phyloP scores from a whole-genome alignment of 2,329 filamentous ascomycete species.

The Ampelomyces quisqualis region DNA sequence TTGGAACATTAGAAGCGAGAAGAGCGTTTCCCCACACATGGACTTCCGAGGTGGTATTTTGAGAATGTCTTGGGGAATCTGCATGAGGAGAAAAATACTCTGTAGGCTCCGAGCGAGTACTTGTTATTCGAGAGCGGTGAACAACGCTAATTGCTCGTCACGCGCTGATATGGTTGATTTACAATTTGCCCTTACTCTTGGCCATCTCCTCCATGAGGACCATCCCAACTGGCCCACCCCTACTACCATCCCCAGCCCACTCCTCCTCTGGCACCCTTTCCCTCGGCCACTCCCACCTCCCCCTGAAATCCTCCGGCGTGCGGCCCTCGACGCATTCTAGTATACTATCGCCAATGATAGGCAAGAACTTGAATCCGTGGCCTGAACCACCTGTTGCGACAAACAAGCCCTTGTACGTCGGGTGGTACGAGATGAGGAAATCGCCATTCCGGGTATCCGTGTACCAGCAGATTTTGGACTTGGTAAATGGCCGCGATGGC shows the following conservation, averaged over 20 bases:
- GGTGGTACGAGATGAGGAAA: conserved; percentile 57
- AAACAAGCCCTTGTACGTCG: conserved; percentile 54
- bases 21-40: too few species aligned
- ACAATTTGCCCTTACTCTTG: conserved; percentile 37
- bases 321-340: conserved; percentile 51
- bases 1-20: too few species aligned
- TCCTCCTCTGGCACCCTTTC: conserved; percentile 42
- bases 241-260: conserved; percentile 44
- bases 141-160: too few species aligned
- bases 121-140: too few species aligned
- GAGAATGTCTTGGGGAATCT: too few species aligned
- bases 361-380: conserved; percentile 64
- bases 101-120: too few species aligned
- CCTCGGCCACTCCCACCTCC: conserved; percentile 61
- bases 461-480: conserved; percentile 57
- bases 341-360: conserved; percentile 58
- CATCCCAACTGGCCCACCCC: conserved; percentile 43
- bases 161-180: conserved; percentile 3
- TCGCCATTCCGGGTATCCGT: conserved; percentile 58
- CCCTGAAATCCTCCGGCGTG: conserved; percentile 53
- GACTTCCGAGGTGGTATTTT: too few species aligned
- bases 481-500: conserved; percentile 47
- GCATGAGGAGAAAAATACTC: too few species aligned
- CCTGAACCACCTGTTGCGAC: conserved; percentile 63
- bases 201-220: conserved; percentile 46